Conservation (phyloP, 768 basidiomycete species). For the Rhodotorula diobovata region DNA sequence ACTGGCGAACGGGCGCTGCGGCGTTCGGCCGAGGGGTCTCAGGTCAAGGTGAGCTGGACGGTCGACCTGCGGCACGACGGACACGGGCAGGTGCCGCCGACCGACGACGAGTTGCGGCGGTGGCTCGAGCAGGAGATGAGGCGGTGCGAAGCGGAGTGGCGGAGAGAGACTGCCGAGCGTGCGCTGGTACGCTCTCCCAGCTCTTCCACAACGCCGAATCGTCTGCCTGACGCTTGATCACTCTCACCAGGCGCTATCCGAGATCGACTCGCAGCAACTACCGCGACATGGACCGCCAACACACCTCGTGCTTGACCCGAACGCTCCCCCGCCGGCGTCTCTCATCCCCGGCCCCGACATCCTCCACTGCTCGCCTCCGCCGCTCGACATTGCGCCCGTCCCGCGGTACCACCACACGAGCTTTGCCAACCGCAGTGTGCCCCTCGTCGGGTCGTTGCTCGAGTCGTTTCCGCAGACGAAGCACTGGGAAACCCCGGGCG, state of each 20-base stretch:
- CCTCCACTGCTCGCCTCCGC: no score
- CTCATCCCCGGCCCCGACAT: background rate
- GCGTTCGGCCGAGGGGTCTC: background rate
- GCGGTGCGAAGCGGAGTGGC: background rate
- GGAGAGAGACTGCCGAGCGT: background rate
- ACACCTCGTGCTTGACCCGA: background rate
- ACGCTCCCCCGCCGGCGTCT: background rate
- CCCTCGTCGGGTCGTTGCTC: background rate
- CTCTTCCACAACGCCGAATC: no score
- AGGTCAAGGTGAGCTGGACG: background rate
- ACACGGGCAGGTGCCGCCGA: no score
- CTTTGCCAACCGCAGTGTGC: background rate
- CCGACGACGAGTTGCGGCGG: background rate
- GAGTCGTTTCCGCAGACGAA: background rate
- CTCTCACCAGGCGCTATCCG: background rate
- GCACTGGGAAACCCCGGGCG: background rate
- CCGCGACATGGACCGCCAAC: background rate
- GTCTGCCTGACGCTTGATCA: background rate
- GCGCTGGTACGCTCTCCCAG: background rate
- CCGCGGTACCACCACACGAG: background rate
- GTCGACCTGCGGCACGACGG: background rate
- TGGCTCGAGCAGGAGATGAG: background rate
- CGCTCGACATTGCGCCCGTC: background rate
- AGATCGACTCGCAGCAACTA: background rate
- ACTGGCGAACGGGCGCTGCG: background rate